A percentile compares a stretch with the other conserved stretches of the same genome.
phyloP scores from a whole-genome alignment of 306 rosid genomes.

The Vicia sativa region DNA sequence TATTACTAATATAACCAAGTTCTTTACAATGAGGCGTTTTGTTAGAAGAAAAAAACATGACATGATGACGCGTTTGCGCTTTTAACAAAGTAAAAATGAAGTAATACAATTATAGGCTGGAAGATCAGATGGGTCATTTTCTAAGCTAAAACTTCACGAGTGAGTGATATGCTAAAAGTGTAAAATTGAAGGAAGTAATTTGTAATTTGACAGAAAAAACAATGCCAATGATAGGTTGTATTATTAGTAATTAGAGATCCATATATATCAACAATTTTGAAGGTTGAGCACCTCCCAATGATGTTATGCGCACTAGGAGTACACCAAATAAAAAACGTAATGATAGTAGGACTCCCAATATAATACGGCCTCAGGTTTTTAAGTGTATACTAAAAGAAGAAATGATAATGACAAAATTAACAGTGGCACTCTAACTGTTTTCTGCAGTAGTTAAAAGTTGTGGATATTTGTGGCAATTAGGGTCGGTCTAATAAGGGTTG shows the following conservation, averaged over 20 bases:
- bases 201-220: neutral
- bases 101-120: too few species aligned
- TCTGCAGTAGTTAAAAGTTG: neutral
- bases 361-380: too few species aligned
- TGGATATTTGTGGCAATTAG: too few species aligned
- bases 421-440: neutral
- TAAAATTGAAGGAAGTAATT: neutral
- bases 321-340: neutral
- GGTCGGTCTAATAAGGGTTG: neutral
- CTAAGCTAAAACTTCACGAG: too few species aligned
- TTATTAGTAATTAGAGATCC: too few species aligned
- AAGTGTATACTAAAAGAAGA: too few species aligned
- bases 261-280: neutral
- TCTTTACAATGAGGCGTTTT: constrained; percentile 5
- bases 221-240: constrained; percentile 6
- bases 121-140: too few species aligned
- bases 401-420: too few species aligned
- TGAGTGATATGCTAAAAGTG: neutral
- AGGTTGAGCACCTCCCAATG: constrained; percentile 4
- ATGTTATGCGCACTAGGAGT: constrained; percentile 23
- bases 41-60: constrained; percentile 3
- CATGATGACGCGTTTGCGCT: neutral
- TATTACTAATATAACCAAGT: neutral
- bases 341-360: too few species aligned
- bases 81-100: neutral